These are phyloP conservation scores for Fusarium newnesense DNA, from an alignment of 2,329 filamentous ascomycete species.

Conservation along the genomic window DNA sequence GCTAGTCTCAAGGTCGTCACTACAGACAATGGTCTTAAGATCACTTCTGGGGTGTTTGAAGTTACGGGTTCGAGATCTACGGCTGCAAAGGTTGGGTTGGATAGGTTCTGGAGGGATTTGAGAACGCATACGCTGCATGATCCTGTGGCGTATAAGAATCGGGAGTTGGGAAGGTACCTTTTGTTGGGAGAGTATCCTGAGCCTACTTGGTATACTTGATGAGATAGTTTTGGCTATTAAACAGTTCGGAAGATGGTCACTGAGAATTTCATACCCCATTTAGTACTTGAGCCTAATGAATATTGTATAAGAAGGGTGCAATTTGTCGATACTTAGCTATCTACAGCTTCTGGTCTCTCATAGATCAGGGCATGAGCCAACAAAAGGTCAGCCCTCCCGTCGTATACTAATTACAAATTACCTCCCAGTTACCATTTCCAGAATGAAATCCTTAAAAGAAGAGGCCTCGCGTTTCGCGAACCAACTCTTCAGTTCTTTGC, in stretches of 20 bases:
- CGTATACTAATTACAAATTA: too few species aligned
- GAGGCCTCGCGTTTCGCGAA: fast-evolving
- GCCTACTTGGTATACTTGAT: conserved; percentile 26
- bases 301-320: fast-evolving
- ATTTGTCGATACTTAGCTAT: fast-evolving
- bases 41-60: conserved; percentile 63
- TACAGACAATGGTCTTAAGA: conserved; percentile 67
- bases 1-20: conserved; percentile 8
- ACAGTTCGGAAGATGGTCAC: fast-evolving
- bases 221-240: fast-evolving
- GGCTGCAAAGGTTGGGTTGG: conserved; percentile 66
- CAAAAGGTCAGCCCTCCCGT: fast-evolving
- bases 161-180: conserved; percentile 68
- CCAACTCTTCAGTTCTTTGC: neutral
- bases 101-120: conserved; percentile 75
- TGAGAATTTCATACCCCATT: fast-evolving
- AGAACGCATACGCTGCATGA: conserved; percentile 74
- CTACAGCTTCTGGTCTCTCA: fast-evolving
- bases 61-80: conserved; percentile 65
- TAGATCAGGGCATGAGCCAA: fast-evolving
- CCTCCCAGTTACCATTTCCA: fast-evolving
- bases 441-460: fast-evolving
- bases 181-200: conserved; percentile 66
- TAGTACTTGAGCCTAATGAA: fast-evolving
- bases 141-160: conserved; percentile 74